Percentiles rank a stretch among this genome's conserved stretches.
phyloP scores from a whole-genome alignment of 2,329 filamentous ascomycete species.

The Pseudopyricularia javanii region DNA sequence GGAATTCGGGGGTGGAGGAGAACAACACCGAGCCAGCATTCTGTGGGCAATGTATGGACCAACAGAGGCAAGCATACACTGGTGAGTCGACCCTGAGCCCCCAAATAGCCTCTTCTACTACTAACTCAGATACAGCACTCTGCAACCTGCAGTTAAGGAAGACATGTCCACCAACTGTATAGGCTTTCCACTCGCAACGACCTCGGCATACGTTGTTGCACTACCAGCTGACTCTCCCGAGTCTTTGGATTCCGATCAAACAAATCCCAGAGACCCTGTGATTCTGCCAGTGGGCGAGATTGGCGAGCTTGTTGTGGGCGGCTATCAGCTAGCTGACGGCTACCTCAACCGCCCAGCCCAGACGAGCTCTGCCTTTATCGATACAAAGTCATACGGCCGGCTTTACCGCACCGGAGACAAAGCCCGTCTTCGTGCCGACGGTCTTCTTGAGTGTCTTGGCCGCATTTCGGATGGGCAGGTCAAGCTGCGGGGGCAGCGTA shows the following conservation, averaged over 20 bases:
- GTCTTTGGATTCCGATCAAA: not conserved
- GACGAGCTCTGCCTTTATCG: conserved; percentile 59
- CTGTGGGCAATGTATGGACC: conserved; percentile 92
- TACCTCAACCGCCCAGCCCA: conserved; percentile 76
- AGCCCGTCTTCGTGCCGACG: conserved; percentile 53
- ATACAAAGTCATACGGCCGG: conserved; percentile 47
- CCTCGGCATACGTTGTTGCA: conserved; percentile 61
- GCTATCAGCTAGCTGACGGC: conserved; percentile 63
- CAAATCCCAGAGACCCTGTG: conserved; percentile 19
- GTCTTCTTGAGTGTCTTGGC: conserved; percentile 71
- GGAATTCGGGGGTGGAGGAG: conserved; percentile 57
- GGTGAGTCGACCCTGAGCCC: conserved; percentile 21
- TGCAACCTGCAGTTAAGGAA: conserved; percentile 50
- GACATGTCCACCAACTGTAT: conserved; percentile 54
- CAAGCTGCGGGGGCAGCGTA: conserved; percentile 72
- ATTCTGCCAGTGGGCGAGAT: conserved; percentile 53
- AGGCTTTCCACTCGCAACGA: conserved; percentile 67
- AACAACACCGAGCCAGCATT: conserved; percentile 34
- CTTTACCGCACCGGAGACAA: conserved; percentile 82
- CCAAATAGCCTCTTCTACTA: not conserved
- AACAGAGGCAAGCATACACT: conserved; percentile 86
- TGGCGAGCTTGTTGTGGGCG: conserved; percentile 74
- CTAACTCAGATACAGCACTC: conserved; percentile 35
- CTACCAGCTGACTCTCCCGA: conserved; percentile 20
- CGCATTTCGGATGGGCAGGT: conserved; percentile 72